phyloP scores from a whole-genome alignment of 2,329 filamentous ascomycete species.

The Penicillium sp. region DNA sequence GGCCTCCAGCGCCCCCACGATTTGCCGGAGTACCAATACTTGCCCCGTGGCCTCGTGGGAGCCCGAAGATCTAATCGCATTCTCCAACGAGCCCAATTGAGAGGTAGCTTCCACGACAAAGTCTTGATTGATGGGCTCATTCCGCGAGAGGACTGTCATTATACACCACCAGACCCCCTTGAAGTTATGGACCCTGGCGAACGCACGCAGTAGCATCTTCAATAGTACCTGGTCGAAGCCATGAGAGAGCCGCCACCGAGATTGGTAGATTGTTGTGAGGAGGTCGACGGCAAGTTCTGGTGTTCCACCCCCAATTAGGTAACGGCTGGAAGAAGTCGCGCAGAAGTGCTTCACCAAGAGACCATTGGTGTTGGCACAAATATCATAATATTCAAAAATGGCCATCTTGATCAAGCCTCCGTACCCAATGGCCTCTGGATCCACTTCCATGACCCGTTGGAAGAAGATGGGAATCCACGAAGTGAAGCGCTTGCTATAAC shows the following conservation, averaged over 20 bases:
- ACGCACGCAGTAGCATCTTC: conserved; percentile 40
- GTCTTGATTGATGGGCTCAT: conserved; percentile 29
- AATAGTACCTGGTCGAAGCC: conserved; percentile 39
- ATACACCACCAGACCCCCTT: conserved; percentile 44
- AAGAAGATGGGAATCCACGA: conserved; percentile 37
- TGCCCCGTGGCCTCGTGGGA: not conserved
- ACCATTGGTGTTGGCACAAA: conserved; percentile 33
- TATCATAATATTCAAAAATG: conserved; percentile 40
- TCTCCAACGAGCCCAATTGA: not conserved
- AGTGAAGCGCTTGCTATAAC: conserved; percentile 22
- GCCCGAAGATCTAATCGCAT: not conserved
- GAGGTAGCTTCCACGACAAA: conserved; percentile 34
- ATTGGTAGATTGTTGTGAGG: conserved; percentile 37
- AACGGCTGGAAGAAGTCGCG: conserved; percentile 28
- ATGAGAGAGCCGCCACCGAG: conserved; percentile 32
- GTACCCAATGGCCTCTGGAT: conserved; percentile 16
- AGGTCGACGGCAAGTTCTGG: conserved; percentile 33
- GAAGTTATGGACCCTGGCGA: conserved; percentile 27
- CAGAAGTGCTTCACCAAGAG: conserved; percentile 39
- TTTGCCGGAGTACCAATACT: not conserved
- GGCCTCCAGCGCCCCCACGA: conserved; percentile 6
- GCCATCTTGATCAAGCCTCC: conserved; percentile 35
- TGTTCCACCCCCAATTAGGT: conserved; percentile 27
- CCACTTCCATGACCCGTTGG: conserved; percentile 32
- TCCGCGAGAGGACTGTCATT: conserved; percentile 36